phyloP scores from a whole-genome alignment of 306 rosid genomes.

The Prunus padus region DNA sequence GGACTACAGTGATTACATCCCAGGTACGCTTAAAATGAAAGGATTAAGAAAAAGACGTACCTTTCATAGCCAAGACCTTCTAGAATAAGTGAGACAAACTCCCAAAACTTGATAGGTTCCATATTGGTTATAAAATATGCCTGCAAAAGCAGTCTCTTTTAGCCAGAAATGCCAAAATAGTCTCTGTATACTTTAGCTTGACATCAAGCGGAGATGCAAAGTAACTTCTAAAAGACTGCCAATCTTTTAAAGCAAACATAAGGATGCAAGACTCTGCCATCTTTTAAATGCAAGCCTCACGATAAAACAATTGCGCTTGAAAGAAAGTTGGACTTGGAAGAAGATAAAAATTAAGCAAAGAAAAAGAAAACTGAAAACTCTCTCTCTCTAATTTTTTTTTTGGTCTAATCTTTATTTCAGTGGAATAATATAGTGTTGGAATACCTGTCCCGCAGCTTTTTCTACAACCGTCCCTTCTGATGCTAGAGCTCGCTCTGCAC shows the following conservation, averaged over 20 bases:
- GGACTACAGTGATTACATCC: neutral
- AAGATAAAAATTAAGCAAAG: neutral
- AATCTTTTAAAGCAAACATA: neutral
- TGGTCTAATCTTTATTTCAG: neutral
- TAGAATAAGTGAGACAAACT: conserved; percentile 70
- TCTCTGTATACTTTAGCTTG: neutral
- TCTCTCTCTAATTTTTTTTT: too few species aligned
- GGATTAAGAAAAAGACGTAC: conserved; percentile 32
- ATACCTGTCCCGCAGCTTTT: conserved; percentile 91
- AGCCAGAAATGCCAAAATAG: conserved; percentile 14
- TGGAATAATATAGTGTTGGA: neutral
- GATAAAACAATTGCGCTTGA: neutral
- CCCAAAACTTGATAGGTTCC: conserved; percentile 96
- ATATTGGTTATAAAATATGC: conserved; percentile 93
- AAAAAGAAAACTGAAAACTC: neutral
- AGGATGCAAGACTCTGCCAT: neutral
- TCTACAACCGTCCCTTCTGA: conserved; percentile 63
- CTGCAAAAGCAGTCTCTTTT: conserved; percentile 47
- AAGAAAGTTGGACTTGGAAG: neutral
- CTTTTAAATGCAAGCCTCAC: neutral
- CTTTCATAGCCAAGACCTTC: conserved; percentile 93
- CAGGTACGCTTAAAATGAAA: neutral
- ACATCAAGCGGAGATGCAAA: neutral
- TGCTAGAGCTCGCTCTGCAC: conserved; percentile 91
- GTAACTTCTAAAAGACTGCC: neutral